Percentiles rank a stretch among this genome's conserved stretches.
phyloP scores from a whole-genome alignment of 2,329 filamentous ascomycete species.

The Arthrinium phaeospermum region DNA sequence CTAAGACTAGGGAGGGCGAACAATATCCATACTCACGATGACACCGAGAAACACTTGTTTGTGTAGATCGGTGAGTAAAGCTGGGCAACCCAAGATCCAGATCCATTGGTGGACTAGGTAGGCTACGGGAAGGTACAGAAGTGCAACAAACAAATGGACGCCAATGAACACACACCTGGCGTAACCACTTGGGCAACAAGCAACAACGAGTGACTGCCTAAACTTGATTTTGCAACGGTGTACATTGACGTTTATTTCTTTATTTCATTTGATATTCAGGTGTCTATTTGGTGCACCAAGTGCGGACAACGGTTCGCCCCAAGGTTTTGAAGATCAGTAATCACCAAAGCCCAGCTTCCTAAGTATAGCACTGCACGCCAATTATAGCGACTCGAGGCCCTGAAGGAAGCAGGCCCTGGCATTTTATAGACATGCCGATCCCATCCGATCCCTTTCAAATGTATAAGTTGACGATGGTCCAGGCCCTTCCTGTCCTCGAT shows the following conservation, averaged over 20 bases:
- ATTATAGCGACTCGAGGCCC: slow-evolving; percentile 1
- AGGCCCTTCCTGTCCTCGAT: neutral
- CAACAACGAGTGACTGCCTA: neutral
- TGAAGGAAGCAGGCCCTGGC: neutral
- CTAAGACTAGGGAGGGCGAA: neutral
- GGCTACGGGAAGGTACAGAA: neutral
- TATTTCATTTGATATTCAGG: neutral
- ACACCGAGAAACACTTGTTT: neutral
- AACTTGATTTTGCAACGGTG: neutral
- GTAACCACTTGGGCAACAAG: neutral
- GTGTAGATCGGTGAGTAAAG: neutral
- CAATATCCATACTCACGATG: neutral
- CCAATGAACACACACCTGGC: neutral
- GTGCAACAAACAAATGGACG: neutral
- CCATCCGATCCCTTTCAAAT: neutral
- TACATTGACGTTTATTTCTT: neutral
- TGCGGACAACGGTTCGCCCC: neutral
- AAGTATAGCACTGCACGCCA: neutral
- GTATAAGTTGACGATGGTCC: neutral
- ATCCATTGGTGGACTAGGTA: neutral
- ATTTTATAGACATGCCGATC: neutral
- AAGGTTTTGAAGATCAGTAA: neutral
- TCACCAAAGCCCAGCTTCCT: slow-evolving; percentile 1
- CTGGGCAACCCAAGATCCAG: neutral
- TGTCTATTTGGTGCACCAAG: slow-evolving; percentile 3